Conservation (phyloP, 2,329 filamentous ascomycete species). For the Fusarium napiforme region DNA sequence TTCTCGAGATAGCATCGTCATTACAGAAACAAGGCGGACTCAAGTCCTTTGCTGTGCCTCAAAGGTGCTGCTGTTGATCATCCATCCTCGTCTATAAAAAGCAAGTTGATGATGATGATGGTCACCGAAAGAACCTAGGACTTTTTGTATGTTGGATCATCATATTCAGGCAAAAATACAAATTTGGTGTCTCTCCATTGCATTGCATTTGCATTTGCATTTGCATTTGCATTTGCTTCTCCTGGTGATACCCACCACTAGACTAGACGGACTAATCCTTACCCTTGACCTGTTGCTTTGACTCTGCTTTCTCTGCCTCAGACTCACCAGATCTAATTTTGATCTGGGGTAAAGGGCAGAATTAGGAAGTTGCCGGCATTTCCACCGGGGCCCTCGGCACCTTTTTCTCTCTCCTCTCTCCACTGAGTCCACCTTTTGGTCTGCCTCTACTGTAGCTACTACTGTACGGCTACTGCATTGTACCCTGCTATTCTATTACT, state of each 20-base stretch:
- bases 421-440: neutral
- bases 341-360: constrained; percentile 9
- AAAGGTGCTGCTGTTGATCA: constrained; percentile 4
- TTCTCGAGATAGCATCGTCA: neutral
- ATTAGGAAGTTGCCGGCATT: constrained; percentile 17
- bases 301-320: neutral
- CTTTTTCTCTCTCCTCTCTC: neutral
- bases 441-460: neutral
- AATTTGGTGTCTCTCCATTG: constrained; percentile 6
- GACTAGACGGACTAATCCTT: neutral
- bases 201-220: neutral
- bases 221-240: neutral
- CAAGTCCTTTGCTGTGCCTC: constrained; percentile 18
- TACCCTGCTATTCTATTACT: constrained; percentile 3
- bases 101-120: neutral
- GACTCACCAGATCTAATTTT: constrained; percentile 1
- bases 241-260: constrained; percentile 22
- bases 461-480: neutral
- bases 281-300: neutral
- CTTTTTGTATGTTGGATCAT: neutral
- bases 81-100: constrained; percentile 12
- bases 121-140: neutral
- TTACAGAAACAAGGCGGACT: neutral
- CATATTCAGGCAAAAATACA: constrained; percentile 8
- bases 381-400: constrained; percentile 12